Evolutionary conservation across 805 yeast species (phyloP).

Genomic region (Kuraishia floccosa): DNA sequence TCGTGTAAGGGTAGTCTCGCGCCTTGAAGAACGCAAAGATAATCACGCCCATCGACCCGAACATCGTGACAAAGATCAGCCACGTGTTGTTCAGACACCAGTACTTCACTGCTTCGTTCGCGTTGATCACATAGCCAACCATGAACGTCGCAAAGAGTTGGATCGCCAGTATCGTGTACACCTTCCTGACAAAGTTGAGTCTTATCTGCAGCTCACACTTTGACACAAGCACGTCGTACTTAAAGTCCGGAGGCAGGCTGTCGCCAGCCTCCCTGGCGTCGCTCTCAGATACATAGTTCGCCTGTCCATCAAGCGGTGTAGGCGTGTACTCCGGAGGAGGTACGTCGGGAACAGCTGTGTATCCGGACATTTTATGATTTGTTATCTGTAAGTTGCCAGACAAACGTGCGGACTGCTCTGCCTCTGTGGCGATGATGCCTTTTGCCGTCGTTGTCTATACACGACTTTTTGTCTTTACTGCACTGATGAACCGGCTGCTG

Average conservation of each 20-base stretch:
- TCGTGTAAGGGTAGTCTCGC: constrained; percentile 56
- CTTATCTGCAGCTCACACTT: constrained; percentile 70
- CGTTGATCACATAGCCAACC: constrained; percentile 39
- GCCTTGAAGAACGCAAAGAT: constrained; percentile 55
- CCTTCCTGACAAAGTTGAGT: constrained; percentile 68
- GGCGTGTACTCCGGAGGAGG: constrained; percentile 2
- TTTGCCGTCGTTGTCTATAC: no score
- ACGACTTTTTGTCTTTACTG: no score
- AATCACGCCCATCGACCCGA: constrained; percentile 54
- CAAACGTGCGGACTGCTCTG: no score
- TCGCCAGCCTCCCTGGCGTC: neutral
- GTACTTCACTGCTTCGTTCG: constrained; percentile 27
- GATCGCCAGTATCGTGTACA: constrained; percentile 55
- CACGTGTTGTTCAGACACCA: constrained; percentile 54
- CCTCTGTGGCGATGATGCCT: no score
- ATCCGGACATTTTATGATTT: no score
- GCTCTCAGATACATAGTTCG: constrained; percentile 1
- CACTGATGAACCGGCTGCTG: no score
- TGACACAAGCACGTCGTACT: constrained; percentile 66
- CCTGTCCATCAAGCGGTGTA: neutral
- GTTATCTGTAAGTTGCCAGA: no score
- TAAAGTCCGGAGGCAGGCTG: constrained; percentile 64
- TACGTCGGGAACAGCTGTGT: no score
- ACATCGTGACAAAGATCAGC: constrained; percentile 41
- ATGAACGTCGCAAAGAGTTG: constrained; percentile 56